Conservation (phyloP, 1,139 yeast genomes). For the Pichia sp. region DNA sequence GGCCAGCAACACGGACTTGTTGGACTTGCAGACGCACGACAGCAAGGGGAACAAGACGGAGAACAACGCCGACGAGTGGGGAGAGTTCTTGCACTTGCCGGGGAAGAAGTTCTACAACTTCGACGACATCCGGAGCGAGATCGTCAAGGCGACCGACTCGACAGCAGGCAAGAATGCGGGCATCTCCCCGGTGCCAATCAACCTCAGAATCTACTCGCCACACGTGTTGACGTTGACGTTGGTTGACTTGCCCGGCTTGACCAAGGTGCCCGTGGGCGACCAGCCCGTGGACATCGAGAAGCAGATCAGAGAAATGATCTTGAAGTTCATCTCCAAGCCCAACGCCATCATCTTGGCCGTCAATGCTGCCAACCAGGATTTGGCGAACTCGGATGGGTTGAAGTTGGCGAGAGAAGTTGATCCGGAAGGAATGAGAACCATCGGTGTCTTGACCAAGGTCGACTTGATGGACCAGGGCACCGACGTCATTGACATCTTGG, state of each 20-base stretch:
- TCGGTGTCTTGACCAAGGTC: constrained; percentile 94
- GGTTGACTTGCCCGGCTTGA: constrained; percentile 96
- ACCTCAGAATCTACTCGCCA: constrained; percentile 91
- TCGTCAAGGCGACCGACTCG: constrained; percentile 89
- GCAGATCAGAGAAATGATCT: constrained; percentile 89
- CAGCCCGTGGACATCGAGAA: constrained; percentile 97
- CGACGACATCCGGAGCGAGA: constrained; percentile 86
- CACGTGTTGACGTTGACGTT: constrained; percentile 94
- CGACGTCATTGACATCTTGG: constrained; percentile 94
- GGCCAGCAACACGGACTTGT: constrained; percentile 33
- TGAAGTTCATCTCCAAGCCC: constrained; percentile 91
- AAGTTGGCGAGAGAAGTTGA: constrained; percentile 96
- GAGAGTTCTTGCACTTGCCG: constrained; percentile 92
- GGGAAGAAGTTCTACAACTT: constrained; percentile 84
- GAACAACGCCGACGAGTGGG: constrained; percentile 93
- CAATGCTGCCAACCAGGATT: constrained; percentile 94
- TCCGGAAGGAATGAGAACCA: constrained; percentile 94
- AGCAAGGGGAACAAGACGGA: constrained; percentile 51
- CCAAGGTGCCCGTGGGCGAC: constrained; percentile 99
- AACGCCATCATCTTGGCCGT: constrained; percentile 94
- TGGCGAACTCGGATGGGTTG: constrained; percentile 96
- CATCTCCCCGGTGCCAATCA: constrained; percentile 88
- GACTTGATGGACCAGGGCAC: constrained; percentile 98
- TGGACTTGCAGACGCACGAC: constrained; percentile 35
- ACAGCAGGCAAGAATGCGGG: constrained; percentile 92